Conservation (phyloP, 2,329 filamentous ascomycete species). For the Pseudogymnoascus sp. region DNA sequence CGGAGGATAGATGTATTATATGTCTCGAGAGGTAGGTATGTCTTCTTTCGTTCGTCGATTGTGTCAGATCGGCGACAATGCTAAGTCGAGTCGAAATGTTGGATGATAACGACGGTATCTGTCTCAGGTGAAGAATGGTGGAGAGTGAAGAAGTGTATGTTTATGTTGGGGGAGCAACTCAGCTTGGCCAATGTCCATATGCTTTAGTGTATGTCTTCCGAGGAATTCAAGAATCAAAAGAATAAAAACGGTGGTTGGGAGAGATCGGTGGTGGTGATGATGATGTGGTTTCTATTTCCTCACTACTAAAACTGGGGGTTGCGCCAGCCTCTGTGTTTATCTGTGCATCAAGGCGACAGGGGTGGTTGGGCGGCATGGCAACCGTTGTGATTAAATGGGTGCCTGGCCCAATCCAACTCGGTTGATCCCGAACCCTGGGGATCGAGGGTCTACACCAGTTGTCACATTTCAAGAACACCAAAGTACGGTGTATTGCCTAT, state of each 20-base stretch:
- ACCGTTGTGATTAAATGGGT: constrained; percentile 4
- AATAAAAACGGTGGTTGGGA: constrained; percentile 6
- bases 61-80: background rate
- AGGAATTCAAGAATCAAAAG: constrained; percentile 5
- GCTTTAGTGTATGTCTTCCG: constrained; percentile 6
- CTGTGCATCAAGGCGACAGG: constrained; percentile 7
- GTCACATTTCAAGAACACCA: background rate
- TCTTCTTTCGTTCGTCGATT: background rate
- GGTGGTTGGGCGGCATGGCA: constrained; percentile 6
- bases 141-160: background rate
- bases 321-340: constrained; percentile 8
- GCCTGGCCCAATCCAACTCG: background rate
- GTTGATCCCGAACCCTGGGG: constrained; percentile 4
- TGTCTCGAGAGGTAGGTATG: background rate
- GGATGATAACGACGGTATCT: constrained; percentile 4
- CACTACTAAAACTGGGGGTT: constrained; percentile 5
- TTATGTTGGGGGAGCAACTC: constrained; percentile 6
- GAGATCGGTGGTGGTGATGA: background rate
- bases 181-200: constrained; percentile 7
- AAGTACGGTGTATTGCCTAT: background rate
- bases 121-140: constrained; percentile 3
- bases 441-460: background rate
- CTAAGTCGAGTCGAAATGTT: constrained; percentile 3
- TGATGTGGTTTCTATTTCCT: constrained; percentile 7
- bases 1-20: background rate